Evolutionary conservation across 2,329 filamentous ascomycete species (phyloP).

Genomic region (Clathrospora elynae): DNA sequence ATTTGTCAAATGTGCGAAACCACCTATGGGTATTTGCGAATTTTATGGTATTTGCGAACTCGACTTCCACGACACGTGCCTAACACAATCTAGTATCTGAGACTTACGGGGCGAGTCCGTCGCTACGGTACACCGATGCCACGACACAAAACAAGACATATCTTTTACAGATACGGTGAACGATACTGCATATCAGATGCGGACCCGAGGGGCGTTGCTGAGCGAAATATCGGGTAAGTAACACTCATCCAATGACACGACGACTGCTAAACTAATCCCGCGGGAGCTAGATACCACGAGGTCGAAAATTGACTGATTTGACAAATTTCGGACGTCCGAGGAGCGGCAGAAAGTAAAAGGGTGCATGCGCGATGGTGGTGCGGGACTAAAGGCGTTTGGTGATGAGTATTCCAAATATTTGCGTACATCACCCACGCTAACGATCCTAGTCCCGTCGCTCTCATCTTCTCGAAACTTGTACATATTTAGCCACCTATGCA

Average conservation of each 20-base stretch:
- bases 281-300: conserved; percentile 3
- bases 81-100: background rate
- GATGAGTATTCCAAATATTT: conserved; percentile 39
- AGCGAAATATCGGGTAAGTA: conserved; percentile 3
- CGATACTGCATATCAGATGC: conserved; percentile 2
- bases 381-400: conserved; percentile 18
- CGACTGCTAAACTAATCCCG: conserved; percentile 5
- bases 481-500: conserved; percentile 11
- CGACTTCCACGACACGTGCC: conserved; percentile 6
- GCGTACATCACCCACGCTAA: conserved; percentile 25
- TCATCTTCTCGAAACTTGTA: conserved; percentile 24
- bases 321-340: conserved; percentile 23
- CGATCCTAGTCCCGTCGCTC: conserved; percentile 13
- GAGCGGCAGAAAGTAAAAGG: conserved; percentile 4
- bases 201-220: background rate
- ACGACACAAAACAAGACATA: conserved; percentile 2
- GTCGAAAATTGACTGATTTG: conserved; percentile 13
- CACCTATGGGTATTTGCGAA: conserved; percentile 7
- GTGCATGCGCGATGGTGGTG: conserved; percentile 4
- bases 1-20: conserved; percentile 25
- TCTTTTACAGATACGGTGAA: background rate
- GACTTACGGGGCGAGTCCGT: conserved; percentile 1
- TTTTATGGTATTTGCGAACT: background rate
- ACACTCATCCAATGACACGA: conserved; percentile 17
- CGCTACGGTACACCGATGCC: background rate